Evolutionary conservation across 768 basidiomycete genomes (phyloP).

Genomic region (Tulasnella sp.): DNA sequence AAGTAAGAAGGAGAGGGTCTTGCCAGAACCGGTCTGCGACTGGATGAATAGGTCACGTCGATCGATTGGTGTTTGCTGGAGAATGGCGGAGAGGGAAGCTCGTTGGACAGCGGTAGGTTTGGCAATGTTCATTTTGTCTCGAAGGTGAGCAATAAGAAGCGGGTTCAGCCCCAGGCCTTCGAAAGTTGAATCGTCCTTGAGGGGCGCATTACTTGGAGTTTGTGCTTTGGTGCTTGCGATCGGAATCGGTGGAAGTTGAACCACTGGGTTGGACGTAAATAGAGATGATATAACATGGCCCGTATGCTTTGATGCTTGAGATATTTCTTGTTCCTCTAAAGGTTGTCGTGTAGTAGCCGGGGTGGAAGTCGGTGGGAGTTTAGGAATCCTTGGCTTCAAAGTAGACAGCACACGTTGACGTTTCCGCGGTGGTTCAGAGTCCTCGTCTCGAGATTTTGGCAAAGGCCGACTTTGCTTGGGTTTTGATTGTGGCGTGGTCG

Average conservation of each 20-base stretch:
- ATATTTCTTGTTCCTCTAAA: constrained; percentile 1
- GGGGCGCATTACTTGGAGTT: constrained; percentile 73
- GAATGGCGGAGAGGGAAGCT: constrained; percentile 52
- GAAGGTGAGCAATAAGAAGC: constrained; percentile 64
- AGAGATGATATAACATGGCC: constrained; percentile 68
- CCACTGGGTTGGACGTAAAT: constrained; percentile 72
- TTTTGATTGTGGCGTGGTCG: neutral
- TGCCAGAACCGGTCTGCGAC: constrained; percentile 95
- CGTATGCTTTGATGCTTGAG: constrained; percentile 6
- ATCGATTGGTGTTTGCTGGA: constrained; percentile 20
- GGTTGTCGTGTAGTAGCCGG: neutral
- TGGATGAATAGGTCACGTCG: constrained; percentile 82
- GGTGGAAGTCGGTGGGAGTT: neutral
- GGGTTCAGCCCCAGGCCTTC: constrained; percentile 72
- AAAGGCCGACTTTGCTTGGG: neutral
- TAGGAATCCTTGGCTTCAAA: neutral
- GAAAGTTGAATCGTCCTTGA: constrained; percentile 66
- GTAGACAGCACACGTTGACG: neutral
- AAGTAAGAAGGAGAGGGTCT: constrained; percentile 85
- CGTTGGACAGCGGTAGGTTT: constrained; percentile 89
- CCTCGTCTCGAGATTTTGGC: neutral
- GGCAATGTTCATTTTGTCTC: constrained; percentile 64
- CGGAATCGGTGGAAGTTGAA: constrained; percentile 33
- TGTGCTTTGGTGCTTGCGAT: constrained; percentile 22
- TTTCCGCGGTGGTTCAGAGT: neutral